Conservation (phyloP, 495 filamentous ascomycete species). For the Sphaerosporella brunnea region DNA sequence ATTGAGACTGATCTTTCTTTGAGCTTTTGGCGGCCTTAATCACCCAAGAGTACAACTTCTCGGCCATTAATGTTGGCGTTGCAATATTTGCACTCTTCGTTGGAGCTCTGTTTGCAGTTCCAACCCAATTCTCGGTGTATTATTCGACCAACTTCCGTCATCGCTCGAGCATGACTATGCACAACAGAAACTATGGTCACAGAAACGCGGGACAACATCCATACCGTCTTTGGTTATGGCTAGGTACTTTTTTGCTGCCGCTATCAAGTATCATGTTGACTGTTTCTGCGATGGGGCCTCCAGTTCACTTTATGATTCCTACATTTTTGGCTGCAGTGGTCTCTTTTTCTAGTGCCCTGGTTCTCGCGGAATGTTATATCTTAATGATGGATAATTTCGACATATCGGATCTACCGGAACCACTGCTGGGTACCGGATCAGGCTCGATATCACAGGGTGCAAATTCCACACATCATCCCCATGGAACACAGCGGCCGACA, state of each 20-base stretch:
- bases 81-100: conserved; percentile 44
- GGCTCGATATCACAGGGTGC: conserved; percentile 41
- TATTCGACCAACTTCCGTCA: conserved; percentile 43
- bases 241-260: conserved; percentile 38
- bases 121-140: conserved; percentile 50
- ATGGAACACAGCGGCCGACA: conserved; percentile 42
- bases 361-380: conserved; percentile 56
- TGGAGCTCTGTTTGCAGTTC: conserved; percentile 48
- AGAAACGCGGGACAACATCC: conserved; percentile 48
- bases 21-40: conserved; percentile 49
- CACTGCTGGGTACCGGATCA: conserved; percentile 20
- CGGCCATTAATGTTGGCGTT: conserved; percentile 43
- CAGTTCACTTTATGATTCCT: conserved; percentile 40
- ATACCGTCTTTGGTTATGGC: conserved; percentile 47
- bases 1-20: too few relatives aligned
- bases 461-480: conserved; percentile 33
- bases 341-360: conserved; percentile 50
- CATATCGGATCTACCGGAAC: conserved; percentile 44
- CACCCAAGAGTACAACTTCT: conserved; percentile 38
- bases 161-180: conserved; percentile 30
- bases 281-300: conserved; percentile 40
- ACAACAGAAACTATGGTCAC: conserved; percentile 44
- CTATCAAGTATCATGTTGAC: conserved; percentile 47
- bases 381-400: conserved; percentile 69
- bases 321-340: conserved; percentile 48